phyloP scores from a whole-genome alignment of 1,139 yeast genomes.

The Kurtzmaniella quercitrusa region DNA sequence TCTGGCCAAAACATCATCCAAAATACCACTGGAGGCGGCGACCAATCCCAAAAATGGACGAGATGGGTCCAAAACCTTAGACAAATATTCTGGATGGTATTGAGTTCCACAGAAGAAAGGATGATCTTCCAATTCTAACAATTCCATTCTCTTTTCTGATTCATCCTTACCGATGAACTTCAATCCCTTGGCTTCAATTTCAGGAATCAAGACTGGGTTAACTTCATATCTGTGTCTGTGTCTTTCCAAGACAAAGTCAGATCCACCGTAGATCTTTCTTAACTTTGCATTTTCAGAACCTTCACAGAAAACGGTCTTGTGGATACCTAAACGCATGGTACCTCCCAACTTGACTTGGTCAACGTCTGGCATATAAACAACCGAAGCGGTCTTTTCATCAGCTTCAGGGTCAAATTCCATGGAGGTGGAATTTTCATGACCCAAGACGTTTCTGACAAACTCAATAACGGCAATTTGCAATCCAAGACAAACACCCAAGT shows the following conservation, averaged over 20 bases:
- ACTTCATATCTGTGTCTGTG: slow-evolving; percentile 99
- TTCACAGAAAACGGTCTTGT: slow-evolving; percentile 78
- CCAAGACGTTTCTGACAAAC: slow-evolving; percentile 78
- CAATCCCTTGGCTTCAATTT: slow-evolving; percentile 75
- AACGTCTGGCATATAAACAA: slow-evolving; percentile 97
- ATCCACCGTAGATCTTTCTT: slow-evolving; percentile 76
- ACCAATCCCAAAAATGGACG: slow-evolving; percentile 94
- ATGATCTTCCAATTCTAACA: slow-evolving; percentile 74
- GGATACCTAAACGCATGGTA: slow-evolving; percentile 96
- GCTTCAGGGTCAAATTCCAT: slow-evolving; percentile 74
- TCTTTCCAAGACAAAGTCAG: slow-evolving; percentile 75
- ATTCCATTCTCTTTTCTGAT: slow-evolving; percentile 87
- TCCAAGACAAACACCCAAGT: slow-evolving; percentile 95
- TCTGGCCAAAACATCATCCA: slow-evolving; percentile 55
- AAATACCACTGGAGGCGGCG: slow-evolving; percentile 83
- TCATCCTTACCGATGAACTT: slow-evolving; percentile 93
- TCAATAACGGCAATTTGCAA: slow-evolving; percentile 97
- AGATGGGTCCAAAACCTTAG: slow-evolving; percentile 95
- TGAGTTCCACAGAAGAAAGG: slow-evolving; percentile 95
- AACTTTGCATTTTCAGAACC: slow-evolving; percentile 69
- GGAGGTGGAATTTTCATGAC: slow-evolving; percentile 67
- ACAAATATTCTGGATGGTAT: slow-evolving; percentile 96
- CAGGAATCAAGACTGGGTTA: slow-evolving; percentile 73
- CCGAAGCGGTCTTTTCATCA: slow-evolving; percentile 67
- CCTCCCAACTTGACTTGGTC: slow-evolving; percentile 97